Conservation (phyloP, 2,329 filamentous ascomycete genomes). For the Fusarium transvaalense region DNA sequence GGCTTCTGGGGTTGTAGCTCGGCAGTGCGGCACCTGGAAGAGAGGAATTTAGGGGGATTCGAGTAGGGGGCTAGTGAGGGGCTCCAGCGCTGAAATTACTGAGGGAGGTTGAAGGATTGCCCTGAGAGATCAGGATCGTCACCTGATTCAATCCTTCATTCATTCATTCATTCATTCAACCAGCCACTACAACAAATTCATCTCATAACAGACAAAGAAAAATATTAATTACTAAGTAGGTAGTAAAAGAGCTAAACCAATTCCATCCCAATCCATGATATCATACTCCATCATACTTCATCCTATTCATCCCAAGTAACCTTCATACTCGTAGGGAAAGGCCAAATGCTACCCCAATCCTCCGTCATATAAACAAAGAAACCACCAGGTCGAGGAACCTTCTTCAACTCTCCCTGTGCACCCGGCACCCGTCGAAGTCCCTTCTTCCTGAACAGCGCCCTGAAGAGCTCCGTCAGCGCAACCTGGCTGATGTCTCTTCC, state of each 20-base stretch:
- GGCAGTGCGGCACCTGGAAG: conserved; percentile 15
- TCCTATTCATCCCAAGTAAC: conserved; percentile 61
- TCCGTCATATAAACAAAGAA: conserved; percentile 73
- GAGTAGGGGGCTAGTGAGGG: background rate
- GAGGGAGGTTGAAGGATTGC: conserved; percentile 1
- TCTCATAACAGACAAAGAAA: background rate
- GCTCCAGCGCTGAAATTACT: background rate
- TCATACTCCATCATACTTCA: background rate
- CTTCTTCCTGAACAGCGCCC: conserved; percentile 71
- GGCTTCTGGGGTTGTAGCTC: background rate
- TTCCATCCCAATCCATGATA: conserved; percentile 7
- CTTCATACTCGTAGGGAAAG: conserved; percentile 67
- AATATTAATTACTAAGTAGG: conserved; percentile 3
- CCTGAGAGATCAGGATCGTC: background rate
- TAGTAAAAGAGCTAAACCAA: background rate
- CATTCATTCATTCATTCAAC: background rate
- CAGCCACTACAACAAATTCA: background rate
- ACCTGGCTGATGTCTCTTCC: conserved; percentile 71
- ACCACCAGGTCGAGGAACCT: conserved; percentile 67
- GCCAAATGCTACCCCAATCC: conserved; percentile 67
- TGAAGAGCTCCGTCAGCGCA: conserved; percentile 76
- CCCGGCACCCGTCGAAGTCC: conserved; percentile 73
- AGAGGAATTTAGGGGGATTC: background rate
- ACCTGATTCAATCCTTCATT: background rate
- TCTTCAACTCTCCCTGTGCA: conserved; percentile 75